Evolutionary conservation across 2,329 filamentous ascomycete genomes (phyloP).

Genomic region (Immersiporthe knoxdaviesiana): DNA sequence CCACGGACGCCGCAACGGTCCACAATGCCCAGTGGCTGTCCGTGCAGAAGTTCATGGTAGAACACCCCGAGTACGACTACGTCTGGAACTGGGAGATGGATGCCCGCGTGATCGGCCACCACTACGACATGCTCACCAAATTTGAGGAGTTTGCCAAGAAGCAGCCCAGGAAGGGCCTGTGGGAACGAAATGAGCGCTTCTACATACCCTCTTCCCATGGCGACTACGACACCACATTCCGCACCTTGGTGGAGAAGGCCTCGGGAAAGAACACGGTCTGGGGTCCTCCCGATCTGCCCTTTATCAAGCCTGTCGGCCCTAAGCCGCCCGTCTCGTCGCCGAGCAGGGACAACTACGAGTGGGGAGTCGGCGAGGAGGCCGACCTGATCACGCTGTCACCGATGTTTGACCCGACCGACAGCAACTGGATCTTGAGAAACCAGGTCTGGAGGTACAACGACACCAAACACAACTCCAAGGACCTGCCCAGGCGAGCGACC

Average conservation of each 20-base stretch:
- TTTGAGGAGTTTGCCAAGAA: conserved; percentile 64
- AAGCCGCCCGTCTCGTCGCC: conserved; percentile 62
- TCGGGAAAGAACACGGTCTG: conserved; percentile 63
- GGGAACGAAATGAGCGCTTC: conserved; percentile 74
- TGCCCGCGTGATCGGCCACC: conserved; percentile 76
- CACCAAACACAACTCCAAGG: conserved; percentile 49
- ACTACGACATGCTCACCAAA: conserved; percentile 77
- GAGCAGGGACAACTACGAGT: conserved; percentile 69
- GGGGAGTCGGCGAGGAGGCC: conserved; percentile 77
- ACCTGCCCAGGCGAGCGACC: conserved; percentile 73
- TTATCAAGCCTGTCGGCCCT: conserved; percentile 65
- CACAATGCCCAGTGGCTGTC: conserved; percentile 70
- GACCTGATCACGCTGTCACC: conserved; percentile 76
- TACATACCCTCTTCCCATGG: conserved; percentile 73
- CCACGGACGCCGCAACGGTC: conserved; percentile 51
- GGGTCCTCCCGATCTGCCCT: conserved; percentile 65
- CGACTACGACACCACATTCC: conserved; percentile 68
- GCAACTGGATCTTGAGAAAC: conserved; percentile 72
- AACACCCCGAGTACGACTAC: conserved; percentile 78
- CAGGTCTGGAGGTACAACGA: conserved; percentile 70
- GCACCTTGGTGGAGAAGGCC: conserved; percentile 60
- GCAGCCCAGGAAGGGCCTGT: conserved; percentile 72
- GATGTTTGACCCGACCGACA: conserved; percentile 75
- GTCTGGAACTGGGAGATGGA: conserved; percentile 92
- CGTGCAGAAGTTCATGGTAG: conserved; percentile 74